Conservation (phyloP, 108 stramenopile genomes). For the Nannochloropsis gaditana region DNA sequence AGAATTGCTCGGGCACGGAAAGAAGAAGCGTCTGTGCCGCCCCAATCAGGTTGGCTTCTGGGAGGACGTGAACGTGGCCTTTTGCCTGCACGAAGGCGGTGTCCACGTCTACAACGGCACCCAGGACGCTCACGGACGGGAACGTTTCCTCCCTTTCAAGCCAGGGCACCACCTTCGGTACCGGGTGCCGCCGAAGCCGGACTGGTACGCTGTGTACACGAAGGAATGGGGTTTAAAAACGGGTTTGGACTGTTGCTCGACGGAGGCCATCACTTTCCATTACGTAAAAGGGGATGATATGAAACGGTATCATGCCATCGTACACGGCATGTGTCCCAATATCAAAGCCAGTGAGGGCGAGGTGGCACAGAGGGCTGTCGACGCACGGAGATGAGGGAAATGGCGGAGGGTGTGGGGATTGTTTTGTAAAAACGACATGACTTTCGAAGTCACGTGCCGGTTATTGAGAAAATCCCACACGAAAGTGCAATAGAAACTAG, state of each 20-base stretch:
- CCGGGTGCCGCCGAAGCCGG: constrained; percentile 22
- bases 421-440: no score
- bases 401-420: no score
- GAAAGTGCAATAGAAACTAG: no score
- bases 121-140: constrained; percentile 75
- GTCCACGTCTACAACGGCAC: constrained; percentile 64
- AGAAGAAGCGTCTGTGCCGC: constrained; percentile 61
- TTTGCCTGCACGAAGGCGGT: constrained; percentile 35
- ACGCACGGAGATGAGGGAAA: no score
- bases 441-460: no score
- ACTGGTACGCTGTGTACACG: constrained; percentile 63
- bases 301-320: constrained; percentile 5
- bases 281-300: constrained; percentile 71
- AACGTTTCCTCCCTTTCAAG: constrained; percentile 87
- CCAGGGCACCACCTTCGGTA: constrained; percentile 77
- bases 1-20: constrained; percentile 34
- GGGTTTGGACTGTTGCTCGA: constrained; percentile 71
- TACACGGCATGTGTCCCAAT: background rate
- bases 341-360: no score
- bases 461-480: no score
- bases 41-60: constrained; percentile 72
- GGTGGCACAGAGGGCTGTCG: no score
- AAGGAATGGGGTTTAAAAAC: constrained; percentile 57
- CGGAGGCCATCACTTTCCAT: constrained; percentile 79
- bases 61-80: constrained; percentile 66